Base-by-base conservation (phyloP, 2,329 filamentous ascomycete species). In the Alternaria hordeiaustralica region DNA sequence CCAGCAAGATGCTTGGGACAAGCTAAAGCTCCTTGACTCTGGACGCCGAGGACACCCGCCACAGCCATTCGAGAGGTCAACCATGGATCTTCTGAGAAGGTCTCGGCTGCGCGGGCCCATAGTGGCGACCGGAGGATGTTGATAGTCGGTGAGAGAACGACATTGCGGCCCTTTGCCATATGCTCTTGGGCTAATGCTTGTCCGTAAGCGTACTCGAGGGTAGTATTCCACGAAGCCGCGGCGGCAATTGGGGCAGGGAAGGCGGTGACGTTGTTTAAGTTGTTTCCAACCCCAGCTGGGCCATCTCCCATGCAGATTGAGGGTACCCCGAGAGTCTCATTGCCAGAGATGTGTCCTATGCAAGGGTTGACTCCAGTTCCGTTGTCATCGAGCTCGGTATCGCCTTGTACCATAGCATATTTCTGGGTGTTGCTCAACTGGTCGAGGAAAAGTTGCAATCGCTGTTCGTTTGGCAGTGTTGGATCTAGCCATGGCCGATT, bases 1-100 rank as follows among this genome's bases (percentile, higher is more conserved):
- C 47, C 57, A 54, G 49, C 88, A 61, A 89, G 90, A 45, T 89
- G 91, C 82, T 94, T 94, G 63, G 54, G 33, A 33, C 58, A 62
- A 9, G 65, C 62, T 47, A 41, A 25, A 43, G 58, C 56, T 11
- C 65, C 63, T 45, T 55, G 25, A 13, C 82, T 83, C 74, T 92
- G 89, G 5, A 92, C 49, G 8, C 65, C 63, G 15, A 50, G 54
- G 6, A 67, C 36, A 26, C 25, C 21, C 13, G 44, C 51, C 21
- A 59, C 49, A 8, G 51, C 63, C 26, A 60, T 45, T 13, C 15
- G 30, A 1, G 57, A 55, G 4, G 50, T 36, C 64, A 64, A 28
- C 21, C 45, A 49, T 5, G 47, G 61, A 30, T 61, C 61, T 21
- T 64, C 64, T 41, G 55, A 53, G 25, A 54, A 66, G 20, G 43